Evolutionary conservation across 139 green algal genomes (phyloP), one percentile per base, ranked within the genome.

Genomic region (Volvox africanus): DNA sequence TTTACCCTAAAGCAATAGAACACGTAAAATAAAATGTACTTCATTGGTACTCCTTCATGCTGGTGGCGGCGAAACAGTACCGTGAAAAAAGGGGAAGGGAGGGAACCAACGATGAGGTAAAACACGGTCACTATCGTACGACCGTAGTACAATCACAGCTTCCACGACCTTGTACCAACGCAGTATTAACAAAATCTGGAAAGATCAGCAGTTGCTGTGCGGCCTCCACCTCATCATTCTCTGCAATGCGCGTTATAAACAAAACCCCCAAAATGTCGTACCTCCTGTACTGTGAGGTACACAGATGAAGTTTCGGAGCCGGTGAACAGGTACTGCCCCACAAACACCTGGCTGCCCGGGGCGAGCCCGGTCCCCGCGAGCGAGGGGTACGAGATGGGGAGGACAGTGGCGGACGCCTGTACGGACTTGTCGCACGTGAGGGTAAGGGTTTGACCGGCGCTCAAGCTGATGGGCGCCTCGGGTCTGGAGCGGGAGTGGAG

Each of bases 261-360:
- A 73, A 26, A 55, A 55, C 44, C 44, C n/a, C 44, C 16, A 16
- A 24, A 24, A 2, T 73, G 65, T 21, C 71, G 30, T 55, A 96
- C 91, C 88, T 93, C 76, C 80, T 96, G 89, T 78, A 97, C 95
- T 16, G 93, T 96, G 16, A 97, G 92, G 91, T 96, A 96, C 0
- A 93, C 95, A 0, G 93, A 95, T 22, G 92, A 94, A 33, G 93
- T 95, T 78, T 97, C 95, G n/a, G 78, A 88, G 71, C 95, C 92
- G 0, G 91, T 91, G 89, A 95, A 94, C 0, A 95, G 93, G 91
- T 94, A 93, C 89, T 95, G 91, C 6, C 97, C 97, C 26, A 99
- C 92, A 80, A 98, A 97, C 28, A 98, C 81, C 44, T 88, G 81
- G 75, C 93, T 86, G n/a, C 97, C 97, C 61, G 93, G 92, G 61